These are phyloP conservation scores for Pichia sporocuriosa DNA, from an alignment of 805 yeast species.

Conservation along the genomic window DNA sequence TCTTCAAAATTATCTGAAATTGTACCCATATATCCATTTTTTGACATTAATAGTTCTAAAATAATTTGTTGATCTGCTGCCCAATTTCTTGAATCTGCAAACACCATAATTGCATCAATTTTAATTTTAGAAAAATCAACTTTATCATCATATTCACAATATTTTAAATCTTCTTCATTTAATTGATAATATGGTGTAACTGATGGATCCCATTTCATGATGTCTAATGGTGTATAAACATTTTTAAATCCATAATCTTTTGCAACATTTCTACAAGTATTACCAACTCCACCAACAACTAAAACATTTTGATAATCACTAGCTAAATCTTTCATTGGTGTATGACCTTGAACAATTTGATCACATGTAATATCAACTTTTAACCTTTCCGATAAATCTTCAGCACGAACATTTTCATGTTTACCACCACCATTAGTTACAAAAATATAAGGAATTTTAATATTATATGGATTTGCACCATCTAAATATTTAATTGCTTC, in stretches of 20 bases:
- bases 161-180: constrained; percentile 60
- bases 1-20: constrained; percentile 61
- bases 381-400: constrained; percentile 58
- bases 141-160: constrained; percentile 37
- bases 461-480: constrained; percentile 70
- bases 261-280: constrained; percentile 77
- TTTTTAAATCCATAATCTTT: constrained; percentile 76
- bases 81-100: constrained; percentile 91
- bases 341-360: constrained; percentile 88
- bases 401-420: constrained; percentile 67
- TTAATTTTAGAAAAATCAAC: constrained; percentile 58
- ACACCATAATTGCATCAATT: constrained; percentile 79
- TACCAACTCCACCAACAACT: constrained; percentile 87
- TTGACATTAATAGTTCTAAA: constrained; percentile 68
- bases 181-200: constrained; percentile 78
- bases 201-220: constrained; percentile 80
- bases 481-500: constrained; percentile 66
- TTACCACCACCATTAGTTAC: constrained; percentile 93
- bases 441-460: constrained; percentile 74
- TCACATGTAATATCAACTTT: constrained; percentile 56
- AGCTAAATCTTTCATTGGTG: constrained; percentile 84
- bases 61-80: constrained; percentile 90
- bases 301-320: constrained; percentile 62
- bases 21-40: constrained; percentile 82
- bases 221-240: constrained; percentile 75